Base-by-base conservation (phyloP, 805 yeast genomes). In the Wickerhamomyces xylosicus region DNA sequence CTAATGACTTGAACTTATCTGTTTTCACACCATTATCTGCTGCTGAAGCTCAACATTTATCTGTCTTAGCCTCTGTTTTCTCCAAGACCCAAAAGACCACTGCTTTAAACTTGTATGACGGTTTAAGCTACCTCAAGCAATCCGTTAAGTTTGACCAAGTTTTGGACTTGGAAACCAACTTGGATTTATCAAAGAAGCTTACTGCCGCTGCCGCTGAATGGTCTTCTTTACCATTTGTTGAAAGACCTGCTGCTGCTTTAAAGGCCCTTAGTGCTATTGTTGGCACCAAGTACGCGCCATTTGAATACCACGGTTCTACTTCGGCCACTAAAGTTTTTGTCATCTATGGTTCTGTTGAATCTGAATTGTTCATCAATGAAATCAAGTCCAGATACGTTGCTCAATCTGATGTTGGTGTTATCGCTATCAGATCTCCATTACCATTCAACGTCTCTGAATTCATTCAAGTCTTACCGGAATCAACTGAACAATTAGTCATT, bases 291-390 rank as follows among this genome's bases (percentile, higher is more conserved):
- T 74, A 74, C 54, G 59, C 67, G 36, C 75, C 79, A 20, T 82
- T 84, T 52, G 85, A 84, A 58, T 85, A 80, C 60, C 62, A 57
- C 42, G 96, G 96, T 38, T 65, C 66, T 39, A 56, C 57, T 9
- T 59, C 66, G 40, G 79, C 95, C 8, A 74, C 73, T 34, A 74
- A 81, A 19, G 84, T 89, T n/a, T 79, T 84, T 57, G 90, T 87
- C 27, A 67, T 79, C n/a, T 77, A 82, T 47, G 95, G 95, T 19
- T 68, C 92, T 32, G 60, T 71, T 33, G 87, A 82, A 56, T 63
- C 81, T 15, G 65, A 75, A 40, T 61, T 74, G 40, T 67, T 84
- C 32, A 50, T 71, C 36, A 58, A 63, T 20, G 66, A 71, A 21
- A 63, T 79, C 35, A 47, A 42, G 10, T 28, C 39, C 10, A 17